Evolutionary conservation across 1,284 basidiomycete genomes (phyloP).

Genomic region (Marasmius sp.): DNA sequence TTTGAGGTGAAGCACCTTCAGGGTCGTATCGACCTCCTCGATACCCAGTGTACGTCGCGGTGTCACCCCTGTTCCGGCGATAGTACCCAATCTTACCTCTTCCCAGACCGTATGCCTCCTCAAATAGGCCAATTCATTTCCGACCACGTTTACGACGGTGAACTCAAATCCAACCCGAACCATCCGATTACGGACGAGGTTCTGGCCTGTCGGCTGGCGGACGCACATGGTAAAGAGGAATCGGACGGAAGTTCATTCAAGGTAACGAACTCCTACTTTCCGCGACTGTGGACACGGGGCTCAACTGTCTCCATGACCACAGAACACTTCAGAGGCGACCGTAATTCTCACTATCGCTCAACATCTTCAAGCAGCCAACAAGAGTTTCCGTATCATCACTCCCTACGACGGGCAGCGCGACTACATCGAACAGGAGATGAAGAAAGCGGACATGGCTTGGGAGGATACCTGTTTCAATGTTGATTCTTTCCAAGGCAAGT

Average conservation of each 20-base stretch:
- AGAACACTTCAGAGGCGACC: conserved; percentile 53
- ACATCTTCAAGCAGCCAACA: conserved; percentile 41
- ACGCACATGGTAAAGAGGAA: conserved; percentile 41
- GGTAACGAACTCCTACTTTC: conserved; percentile 30
- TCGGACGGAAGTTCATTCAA: conserved; percentile 38
- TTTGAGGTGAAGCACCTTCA: conserved; percentile 55
- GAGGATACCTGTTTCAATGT: conserved; percentile 59
- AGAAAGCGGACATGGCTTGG: conserved; percentile 46
- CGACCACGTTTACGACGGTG: conserved; percentile 53
- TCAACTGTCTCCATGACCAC: not conserved
- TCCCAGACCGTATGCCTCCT: conserved; percentile 71
- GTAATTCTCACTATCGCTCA: conserved; percentile 46
- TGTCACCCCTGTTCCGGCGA: conserved; percentile 8
- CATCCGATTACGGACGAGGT: conserved; percentile 41
- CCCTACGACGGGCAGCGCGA: conserved; percentile 69
- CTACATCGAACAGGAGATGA: conserved; percentile 48
- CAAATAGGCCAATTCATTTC: conserved; percentile 76
- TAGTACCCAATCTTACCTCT: conserved; percentile 3
- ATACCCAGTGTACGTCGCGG: conserved; percentile 54
- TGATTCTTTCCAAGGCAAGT: conserved; percentile 46
- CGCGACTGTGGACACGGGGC: not conserved
- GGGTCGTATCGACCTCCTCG: conserved; percentile 43
- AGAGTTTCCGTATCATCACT: conserved; percentile 61
- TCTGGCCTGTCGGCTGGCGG: conserved; percentile 51
- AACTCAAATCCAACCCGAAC: conserved; percentile 47